These are phyloP conservation scores for Cryptomeria japonica DNA, from an alignment of 75 land plant genomes.

Conservation along the genomic window DNA sequence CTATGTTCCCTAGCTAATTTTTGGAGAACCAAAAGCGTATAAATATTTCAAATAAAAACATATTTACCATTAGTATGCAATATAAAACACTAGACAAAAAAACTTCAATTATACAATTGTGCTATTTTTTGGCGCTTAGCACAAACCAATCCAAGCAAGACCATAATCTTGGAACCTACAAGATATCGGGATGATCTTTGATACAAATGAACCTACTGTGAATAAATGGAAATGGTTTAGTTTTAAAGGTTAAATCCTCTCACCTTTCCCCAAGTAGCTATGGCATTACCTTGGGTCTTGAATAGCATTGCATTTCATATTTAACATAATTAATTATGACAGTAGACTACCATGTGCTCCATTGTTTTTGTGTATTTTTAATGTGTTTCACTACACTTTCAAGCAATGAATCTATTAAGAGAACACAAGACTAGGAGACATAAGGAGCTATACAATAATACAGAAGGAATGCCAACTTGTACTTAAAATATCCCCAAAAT, in stretches of 20 bases:
- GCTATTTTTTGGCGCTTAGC: background rate
- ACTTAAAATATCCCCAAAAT: background rate
- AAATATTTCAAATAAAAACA: background rate
- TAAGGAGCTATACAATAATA: too few species aligned
- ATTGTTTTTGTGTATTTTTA: background rate
- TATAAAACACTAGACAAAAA: background rate
- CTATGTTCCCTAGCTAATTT: background rate
- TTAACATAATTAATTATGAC: background rate
- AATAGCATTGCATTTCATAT: background rate
- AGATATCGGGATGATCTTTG: background rate
- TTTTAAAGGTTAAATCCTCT: background rate
- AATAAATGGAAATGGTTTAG: background rate
- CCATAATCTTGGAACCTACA: background rate
- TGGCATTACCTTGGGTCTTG: background rate
- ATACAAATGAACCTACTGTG: background rate
- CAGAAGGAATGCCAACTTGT: background rate
- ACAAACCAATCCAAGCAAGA: background rate
- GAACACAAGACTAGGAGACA: background rate
- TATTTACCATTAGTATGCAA: background rate
- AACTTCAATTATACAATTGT: background rate
- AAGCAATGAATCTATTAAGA: background rate
- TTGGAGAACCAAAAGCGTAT: background rate
- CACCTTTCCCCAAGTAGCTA: background rate
- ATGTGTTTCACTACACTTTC: background rate
- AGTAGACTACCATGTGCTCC: background rate